Conservation (phyloP, 148 eudicot genomes). For the Bassia scoparia region DNA sequence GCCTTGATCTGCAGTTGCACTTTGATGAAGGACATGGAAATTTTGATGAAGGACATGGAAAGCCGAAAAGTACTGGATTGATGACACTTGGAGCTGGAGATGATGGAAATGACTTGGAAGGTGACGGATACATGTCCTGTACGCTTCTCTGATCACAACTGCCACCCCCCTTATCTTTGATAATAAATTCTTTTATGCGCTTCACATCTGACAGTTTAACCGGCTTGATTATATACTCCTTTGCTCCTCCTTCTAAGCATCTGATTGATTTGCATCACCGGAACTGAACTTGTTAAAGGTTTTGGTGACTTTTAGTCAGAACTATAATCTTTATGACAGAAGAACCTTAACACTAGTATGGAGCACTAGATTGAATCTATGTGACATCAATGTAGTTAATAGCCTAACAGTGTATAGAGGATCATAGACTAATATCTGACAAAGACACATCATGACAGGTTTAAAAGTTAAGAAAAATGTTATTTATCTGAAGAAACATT, state of each 20-base stretch:
- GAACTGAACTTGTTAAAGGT: not conserved
- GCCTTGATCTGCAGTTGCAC: slow-evolving; percentile 21
- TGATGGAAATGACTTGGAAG: slow-evolving; percentile 14
- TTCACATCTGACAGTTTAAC: slow-evolving; percentile 71
- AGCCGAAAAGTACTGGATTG: slow-evolving; percentile 16
- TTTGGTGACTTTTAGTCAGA: not conserved
- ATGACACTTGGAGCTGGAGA: slow-evolving; percentile 14
- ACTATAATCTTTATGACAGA: too few species aligned
- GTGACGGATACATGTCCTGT: slow-evolving; percentile 3
- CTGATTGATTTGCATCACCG: slow-evolving; percentile 28
- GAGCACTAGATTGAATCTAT: too few species aligned
- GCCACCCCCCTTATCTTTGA: slow-evolving; percentile 14
- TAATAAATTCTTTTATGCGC: slow-evolving; percentile 49
- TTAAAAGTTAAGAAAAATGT: not conserved
- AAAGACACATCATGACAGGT: not conserved
- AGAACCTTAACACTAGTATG: too few species aligned
- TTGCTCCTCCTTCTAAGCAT: slow-evolving; percentile 82
- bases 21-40: slow-evolving; percentile 25
- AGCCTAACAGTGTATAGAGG: not conserved
- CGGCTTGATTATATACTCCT: slow-evolving; percentile 72
- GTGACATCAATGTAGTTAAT: too few species aligned
- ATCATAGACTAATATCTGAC: not conserved
- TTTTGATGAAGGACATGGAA: slow-evolving; percentile 24
- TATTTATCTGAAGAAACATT: too few species aligned
- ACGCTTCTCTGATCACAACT: not conserved